Conservation (phyloP, 768 basidiomycete genomes). For the Suillus subaureus region DNA sequence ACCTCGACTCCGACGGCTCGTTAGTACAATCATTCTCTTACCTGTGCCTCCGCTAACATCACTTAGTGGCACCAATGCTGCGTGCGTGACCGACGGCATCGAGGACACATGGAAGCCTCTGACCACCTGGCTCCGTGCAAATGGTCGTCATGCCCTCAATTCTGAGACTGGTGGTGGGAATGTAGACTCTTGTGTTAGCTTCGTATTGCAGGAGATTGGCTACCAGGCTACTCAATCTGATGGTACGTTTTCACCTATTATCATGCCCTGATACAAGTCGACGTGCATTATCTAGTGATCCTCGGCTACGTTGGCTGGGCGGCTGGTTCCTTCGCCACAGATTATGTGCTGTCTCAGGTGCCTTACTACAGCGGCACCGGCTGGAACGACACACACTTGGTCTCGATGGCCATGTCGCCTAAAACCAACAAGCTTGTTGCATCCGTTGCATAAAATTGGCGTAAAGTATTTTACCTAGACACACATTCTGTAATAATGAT, state of each 20-base stretch:
- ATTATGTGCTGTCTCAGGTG: slow-evolving; percentile 37
- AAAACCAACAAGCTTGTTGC: slow-evolving; percentile 15
- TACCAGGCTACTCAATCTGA: slow-evolving; percentile 52
- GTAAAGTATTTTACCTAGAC: not conserved
- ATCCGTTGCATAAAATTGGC: slow-evolving; percentile 6
- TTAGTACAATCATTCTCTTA: slow-evolving; percentile 30
- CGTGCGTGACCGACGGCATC: slow-evolving; percentile 59
- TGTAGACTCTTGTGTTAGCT: slow-evolving; percentile 45
- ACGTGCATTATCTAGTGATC: slow-evolving; percentile 36
- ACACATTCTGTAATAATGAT: not conserved
- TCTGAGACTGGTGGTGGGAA: slow-evolving; percentile 66
- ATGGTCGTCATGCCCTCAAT: slow-evolving; percentile 56
- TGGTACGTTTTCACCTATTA: slow-evolving; percentile 33
- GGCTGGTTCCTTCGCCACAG: slow-evolving; percentile 53
- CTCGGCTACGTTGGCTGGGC: slow-evolving; percentile 61
- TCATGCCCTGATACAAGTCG: not conserved
- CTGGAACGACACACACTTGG: slow-evolving; percentile 38
- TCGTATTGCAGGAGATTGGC: slow-evolving; percentile 47
- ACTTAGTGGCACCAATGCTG: slow-evolving; percentile 40
- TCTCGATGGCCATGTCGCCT: slow-evolving; percentile 37
- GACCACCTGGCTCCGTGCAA: slow-evolving; percentile 49
- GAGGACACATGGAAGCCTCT: slow-evolving; percentile 47
- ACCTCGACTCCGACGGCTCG: slow-evolving; percentile 57
- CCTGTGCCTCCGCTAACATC: not conserved
- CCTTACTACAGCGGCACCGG: slow-evolving; percentile 32